phyloP scores from a whole-genome alignment of 257 asterid species.

The Gentiana macrophylla region DNA sequence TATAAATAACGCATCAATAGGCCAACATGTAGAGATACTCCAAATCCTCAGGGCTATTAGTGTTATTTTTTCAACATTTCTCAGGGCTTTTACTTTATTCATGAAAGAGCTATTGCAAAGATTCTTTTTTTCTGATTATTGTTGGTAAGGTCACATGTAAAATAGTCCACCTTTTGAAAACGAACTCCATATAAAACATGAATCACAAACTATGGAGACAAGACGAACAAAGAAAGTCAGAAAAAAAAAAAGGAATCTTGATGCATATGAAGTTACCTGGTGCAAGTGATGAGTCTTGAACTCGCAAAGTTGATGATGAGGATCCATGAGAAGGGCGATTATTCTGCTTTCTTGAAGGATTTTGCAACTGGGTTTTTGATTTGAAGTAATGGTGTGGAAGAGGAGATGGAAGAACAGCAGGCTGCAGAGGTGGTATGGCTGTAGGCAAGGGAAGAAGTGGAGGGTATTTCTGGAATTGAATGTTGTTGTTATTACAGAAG shows the following conservation, averaged over 20 bases:
- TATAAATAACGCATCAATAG: not conserved
- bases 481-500: conserved; percentile 22
- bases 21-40: too few relatives aligned
- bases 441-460: conserved; percentile 73
- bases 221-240: not conserved
- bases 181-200: not conserved
- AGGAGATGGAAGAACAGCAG: conserved; percentile 30
- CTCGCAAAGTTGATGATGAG: conserved; percentile 39
- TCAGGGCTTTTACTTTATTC: too few relatives aligned
- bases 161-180: not conserved
- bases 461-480: conserved; percentile 47
- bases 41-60: too few relatives aligned
- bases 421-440: conserved; percentile 40
- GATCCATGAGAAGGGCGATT: conserved; percentile 30
- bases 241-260: not conserved
- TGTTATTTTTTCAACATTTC: too few relatives aligned
- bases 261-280: conserved; percentile 31
- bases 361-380: conserved; percentile 47
- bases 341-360: conserved; percentile 23
- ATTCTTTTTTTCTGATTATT: too few relatives aligned
- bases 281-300: conserved; percentile 33
- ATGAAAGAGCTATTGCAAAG: too few relatives aligned
- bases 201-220: not conserved
- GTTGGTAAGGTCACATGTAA: not conserved
- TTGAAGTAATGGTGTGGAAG: conserved; percentile 40